phyloP scores from a whole-genome alignment of 306 rosid species.

The Senna siamea region DNA sequence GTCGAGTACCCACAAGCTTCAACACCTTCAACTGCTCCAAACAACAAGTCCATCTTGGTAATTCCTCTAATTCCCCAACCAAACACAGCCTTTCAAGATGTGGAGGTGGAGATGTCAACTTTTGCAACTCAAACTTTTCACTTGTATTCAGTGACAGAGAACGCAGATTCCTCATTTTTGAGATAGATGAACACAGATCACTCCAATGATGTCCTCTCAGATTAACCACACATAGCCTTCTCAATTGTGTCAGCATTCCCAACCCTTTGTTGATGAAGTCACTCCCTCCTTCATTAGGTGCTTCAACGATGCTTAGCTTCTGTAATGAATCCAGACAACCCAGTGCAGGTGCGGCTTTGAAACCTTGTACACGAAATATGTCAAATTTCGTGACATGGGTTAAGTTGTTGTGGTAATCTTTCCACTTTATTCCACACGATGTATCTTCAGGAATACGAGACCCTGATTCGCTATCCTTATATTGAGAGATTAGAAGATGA shows the following conservation, averaged over 20 bases:
- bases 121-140: conserved; percentile 37
- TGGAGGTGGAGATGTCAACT: conserved; percentile 36
- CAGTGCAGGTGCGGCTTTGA: conserved; percentile 35
- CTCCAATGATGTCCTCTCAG: conserved; percentile 37
- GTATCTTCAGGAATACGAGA: background rate
- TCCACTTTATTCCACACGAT: conserved; percentile 18
- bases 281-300: background rate
- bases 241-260: conserved; percentile 44
- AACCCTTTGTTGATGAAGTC: conserved; percentile 31
- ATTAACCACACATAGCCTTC: conserved; percentile 43
- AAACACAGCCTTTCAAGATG: conserved; percentile 44
- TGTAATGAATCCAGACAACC: conserved; percentile 40
- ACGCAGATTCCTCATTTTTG: conserved; percentile 32
- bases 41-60: conserved; percentile 48
- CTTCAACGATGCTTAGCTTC: conserved; percentile 48
- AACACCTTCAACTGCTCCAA: conserved; percentile 35
- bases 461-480: background rate
- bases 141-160: conserved; percentile 30
- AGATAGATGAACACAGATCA: conserved; percentile 41
- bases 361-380: conserved; percentile 34
- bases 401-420: background rate
- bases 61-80: conserved; percentile 38
- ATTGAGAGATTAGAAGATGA: conserved; percentile 31
- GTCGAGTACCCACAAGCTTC: conserved; percentile 37
- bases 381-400: background rate